Base-by-base conservation (phyloP, 352 stramenopile genomes). In the Phytopythium delawarense region DNA sequence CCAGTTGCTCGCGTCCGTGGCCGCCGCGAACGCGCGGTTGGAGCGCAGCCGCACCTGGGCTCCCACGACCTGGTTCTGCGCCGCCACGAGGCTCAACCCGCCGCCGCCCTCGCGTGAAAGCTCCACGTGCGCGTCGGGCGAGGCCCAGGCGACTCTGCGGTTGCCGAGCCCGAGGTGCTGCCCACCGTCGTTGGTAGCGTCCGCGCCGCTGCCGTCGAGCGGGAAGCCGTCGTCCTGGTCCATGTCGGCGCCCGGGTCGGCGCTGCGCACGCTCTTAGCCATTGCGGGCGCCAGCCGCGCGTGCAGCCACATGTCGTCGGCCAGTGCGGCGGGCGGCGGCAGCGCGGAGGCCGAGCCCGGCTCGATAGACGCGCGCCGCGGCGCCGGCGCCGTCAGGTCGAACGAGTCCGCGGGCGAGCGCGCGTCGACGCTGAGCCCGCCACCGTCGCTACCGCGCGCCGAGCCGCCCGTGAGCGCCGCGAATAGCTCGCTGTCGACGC, bases 1-100 rank as follows among this genome's bases (percentile, higher is more conserved):
- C 80, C 81, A 90, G 57, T 90, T 88, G 45, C 71, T 68, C 18
- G 59, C 69, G 44, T 89, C 79, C 0, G 77, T 88, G 2, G 71
- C 71, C 13, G 88, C 28, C 25, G 81, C 37, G 54, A 90, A 92
- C 7, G 63, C 65, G 18, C 66, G 59, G 65, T 87, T 91, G 18
- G 81, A 88, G 3, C 71, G 65, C 6, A 92, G 45, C 13, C 79
- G 66, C 20, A 92, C 46, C 58, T 92, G 81, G 20, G 84, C 64
- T 0, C 77, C 81, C 1, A 77, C 76, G 2, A 91, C 80, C 67
- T 89, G 73, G 34, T 89, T 84, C 52, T 67, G 71, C 0, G 67
- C 79, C 1, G 67, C 63, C 4, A 81, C 74, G 11, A 92, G 63
- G n/a, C 72, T 61, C 32, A 77, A 57, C 0, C 78, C 81, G 39